A percentile compares a stretch with the other conserved stretches of the same genome.
phyloP scores from a whole-genome alignment of 2,329 filamentous ascomycete genomes.

The Lachnellula arida region DNA sequence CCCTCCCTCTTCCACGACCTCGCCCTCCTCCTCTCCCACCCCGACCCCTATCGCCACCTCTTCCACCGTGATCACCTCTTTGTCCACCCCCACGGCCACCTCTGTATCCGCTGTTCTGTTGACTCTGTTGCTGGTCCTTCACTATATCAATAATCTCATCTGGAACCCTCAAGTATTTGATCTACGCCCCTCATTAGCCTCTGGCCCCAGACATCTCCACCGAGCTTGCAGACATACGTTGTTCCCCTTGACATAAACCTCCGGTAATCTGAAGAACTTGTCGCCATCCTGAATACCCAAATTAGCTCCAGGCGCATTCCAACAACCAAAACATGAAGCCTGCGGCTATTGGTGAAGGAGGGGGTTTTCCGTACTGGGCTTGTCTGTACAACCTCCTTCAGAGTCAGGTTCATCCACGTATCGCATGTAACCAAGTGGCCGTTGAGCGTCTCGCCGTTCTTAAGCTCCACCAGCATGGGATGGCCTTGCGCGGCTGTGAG shows the following conservation, averaged over 20 bases:
- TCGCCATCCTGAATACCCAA: conserved; percentile 68
- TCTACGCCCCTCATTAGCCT: conserved; percentile 42
- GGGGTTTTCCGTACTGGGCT: conserved; percentile 56
- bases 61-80: conserved; percentile 51
- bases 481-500: conserved; percentile 95
- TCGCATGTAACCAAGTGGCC: conserved; percentile 95
- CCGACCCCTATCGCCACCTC: conserved; percentile 41
- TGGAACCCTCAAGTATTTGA: conserved; percentile 94
- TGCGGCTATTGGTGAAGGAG: background rate
- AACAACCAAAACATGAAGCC: background rate
- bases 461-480: conserved; percentile 95
- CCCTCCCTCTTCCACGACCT: conserved; percentile 26
- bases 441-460: conserved; percentile 96
- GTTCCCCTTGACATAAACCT: conserved; percentile 95
- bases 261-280: conserved; percentile 85
- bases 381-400: conserved; percentile 96
- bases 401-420: conserved; percentile 98
- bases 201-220: background rate
- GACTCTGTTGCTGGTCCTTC: conserved; percentile 70
- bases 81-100: conserved; percentile 59
- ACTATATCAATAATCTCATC: conserved; percentile 95
- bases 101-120: conserved; percentile 45
- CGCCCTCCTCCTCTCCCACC: conserved; percentile 30
- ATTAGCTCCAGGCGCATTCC: background rate
- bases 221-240: conserved; percentile 56